phyloP scores from a whole-genome alignment of 1,284 basidiomycete genomes.

The Inonotus hispidus region DNA sequence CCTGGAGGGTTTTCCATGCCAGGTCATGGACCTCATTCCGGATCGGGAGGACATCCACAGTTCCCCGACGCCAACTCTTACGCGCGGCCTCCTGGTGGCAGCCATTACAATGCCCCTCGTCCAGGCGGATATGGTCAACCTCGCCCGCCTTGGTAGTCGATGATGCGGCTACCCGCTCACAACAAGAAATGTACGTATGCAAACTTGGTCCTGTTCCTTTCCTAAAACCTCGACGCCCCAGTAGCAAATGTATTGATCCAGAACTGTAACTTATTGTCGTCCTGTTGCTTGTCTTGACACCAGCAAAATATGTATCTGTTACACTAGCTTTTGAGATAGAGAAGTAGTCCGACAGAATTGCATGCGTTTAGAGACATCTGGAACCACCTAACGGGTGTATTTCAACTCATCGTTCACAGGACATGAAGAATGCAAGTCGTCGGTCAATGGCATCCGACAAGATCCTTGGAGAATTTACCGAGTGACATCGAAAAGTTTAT shows the following conservation, averaged over 20 bases:
- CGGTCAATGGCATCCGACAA: no score
- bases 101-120: constrained; percentile 10
- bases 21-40: constrained; percentile 2
- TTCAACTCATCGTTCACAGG: no score
- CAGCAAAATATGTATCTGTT: neutral
- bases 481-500: neutral
- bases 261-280: neutral
- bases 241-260: neutral
- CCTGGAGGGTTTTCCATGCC: constrained; percentile 15
- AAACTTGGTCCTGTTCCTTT: neutral
- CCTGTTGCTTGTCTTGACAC: neutral
- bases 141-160: constrained; percentile 6
- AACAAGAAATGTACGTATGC: neutral
- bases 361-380: no score
- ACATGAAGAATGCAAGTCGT: no score
- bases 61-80: constrained; percentile 8
- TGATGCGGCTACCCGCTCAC: neutral
- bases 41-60: neutral
- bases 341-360: no score
- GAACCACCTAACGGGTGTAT: no score
- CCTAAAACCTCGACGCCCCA: neutral
- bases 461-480: neutral
- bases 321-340: neutral
- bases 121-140: constrained; percentile 9
- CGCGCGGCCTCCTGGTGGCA: constrained; percentile 9